A percentile compares a stretch with the other conserved stretches of the same genome.
phyloP scores from a whole-genome alignment of 2,329 filamentous ascomycete genomes.

The Cordyceps cateniannulata region DNA sequence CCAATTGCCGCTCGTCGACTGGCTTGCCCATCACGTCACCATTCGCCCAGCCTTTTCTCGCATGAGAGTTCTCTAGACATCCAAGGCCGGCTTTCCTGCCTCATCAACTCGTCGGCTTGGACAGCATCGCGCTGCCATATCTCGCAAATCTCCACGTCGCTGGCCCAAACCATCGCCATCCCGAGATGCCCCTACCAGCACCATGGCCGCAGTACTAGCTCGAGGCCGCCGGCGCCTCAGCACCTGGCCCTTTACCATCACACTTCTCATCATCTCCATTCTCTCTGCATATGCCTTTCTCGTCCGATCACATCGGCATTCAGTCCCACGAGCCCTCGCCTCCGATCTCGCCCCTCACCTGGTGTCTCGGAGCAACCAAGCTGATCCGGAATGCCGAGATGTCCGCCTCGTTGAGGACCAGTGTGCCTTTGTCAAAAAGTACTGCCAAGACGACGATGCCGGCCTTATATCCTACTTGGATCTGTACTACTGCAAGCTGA shows the following conservation, averaged over 20 bases:
- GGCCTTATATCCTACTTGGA: slow-evolving; percentile 83
- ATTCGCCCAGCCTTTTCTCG: background rate
- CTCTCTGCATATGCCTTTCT: slow-evolving; percentile 41
- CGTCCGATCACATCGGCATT: slow-evolving; percentile 17
- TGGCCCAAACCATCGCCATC: background rate
- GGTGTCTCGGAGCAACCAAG: slow-evolving; percentile 20
- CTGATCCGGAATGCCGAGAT: slow-evolving; percentile 58
- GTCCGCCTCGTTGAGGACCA: slow-evolving; percentile 74
- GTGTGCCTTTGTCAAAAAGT: slow-evolving; percentile 75
- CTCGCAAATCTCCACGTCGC: background rate
- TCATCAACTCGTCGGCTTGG: background rate
- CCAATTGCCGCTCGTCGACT: background rate
- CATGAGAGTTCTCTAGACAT: background rate
- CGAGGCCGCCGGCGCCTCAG: slow-evolving; percentile 23
- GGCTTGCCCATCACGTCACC: slow-evolving; percentile 3
- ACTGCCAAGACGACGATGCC: slow-evolving; percentile 85
- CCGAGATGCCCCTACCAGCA: slow-evolving; percentile 1
- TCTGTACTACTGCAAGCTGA: slow-evolving; percentile 81
- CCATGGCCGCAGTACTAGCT: slow-evolving; percentile 31
- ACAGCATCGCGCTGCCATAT: background rate
- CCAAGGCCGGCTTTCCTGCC: background rate
- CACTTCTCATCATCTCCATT: slow-evolving; percentile 39
- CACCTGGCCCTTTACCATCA: slow-evolving; percentile 38
- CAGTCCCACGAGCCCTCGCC: slow-evolving; percentile 13
- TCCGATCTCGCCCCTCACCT: slow-evolving; percentile 16